phyloP scores from a whole-genome alignment of 2,329 filamentous ascomycete genomes.

The Albophoma yamanashiensis region DNA sequence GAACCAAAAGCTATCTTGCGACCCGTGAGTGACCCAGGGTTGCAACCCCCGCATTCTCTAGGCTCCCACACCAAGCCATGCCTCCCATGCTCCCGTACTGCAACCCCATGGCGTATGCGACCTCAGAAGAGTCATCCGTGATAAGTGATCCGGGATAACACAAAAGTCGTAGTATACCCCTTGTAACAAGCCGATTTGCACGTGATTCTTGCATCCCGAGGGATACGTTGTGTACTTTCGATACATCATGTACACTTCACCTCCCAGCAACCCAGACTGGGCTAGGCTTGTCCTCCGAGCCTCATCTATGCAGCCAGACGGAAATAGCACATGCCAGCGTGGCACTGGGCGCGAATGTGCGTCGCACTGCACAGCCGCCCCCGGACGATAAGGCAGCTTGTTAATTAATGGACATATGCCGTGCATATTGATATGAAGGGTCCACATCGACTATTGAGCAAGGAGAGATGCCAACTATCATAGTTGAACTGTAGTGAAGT shows the following conservation, averaged over 20 bases:
- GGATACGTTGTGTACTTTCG: neutral
- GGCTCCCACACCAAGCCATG: neutral
- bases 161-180: neutral
- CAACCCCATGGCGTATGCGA: neutral
- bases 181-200: neutral
- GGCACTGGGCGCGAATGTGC: neutral
- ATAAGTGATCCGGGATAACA: neutral
- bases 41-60: neutral
- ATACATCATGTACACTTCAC: too few species aligned
- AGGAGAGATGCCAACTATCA: neutral
- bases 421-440: neutral
- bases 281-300: neutral
- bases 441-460: neutral
- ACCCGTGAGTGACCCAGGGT: neutral
- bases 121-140: neutral
- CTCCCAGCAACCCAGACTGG: neutral
- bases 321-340: neutral
- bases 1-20: neutral
- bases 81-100: neutral
- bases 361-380: neutral
- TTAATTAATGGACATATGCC: neutral
- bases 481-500: neutral
- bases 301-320: neutral
- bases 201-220: neutral
- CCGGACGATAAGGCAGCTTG: neutral